Evolutionary conservation across 2,329 filamentous ascomycete genomes (phyloP), one percentile per base, ranked within the genome.

Genomic region (Xylariaceae sp.): DNA sequence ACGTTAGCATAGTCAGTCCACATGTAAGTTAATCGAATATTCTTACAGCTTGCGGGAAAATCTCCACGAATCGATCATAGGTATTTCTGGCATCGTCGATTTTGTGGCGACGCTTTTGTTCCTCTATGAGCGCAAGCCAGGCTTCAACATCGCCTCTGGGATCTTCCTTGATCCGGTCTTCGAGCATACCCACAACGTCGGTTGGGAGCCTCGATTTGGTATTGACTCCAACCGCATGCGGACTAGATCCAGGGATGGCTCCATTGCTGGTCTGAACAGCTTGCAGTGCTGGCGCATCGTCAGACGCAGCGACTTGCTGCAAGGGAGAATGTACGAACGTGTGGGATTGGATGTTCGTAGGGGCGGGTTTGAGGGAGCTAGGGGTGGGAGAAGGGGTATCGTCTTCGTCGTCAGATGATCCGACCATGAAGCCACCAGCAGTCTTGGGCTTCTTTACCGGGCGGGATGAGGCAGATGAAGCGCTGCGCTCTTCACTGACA

Each of bases 31-130:
- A 30, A 4, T 30, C 23, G 23, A 4, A 30, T 4, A 30, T 30
- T 85, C 93, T 83, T 85, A 97, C 94, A 67, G 92, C 88, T 72
- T 91, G 87, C 2, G 94, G 95, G 69, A 97, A 97, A 30, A 93
- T 80, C 64, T 89, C 84, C 66, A 97, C 80, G 73, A 97, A 97
- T 44, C 91, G 85, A 65, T 94, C 88, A 71, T 94, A 99, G 13
- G 88, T 85, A 60, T 81, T 84, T 64, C 93, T 86, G 34, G 89
- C 85, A 69, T 93, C 88, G 62, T 96, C 90, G 63, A 92, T 77
- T 74, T 92, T 90, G 75, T 89, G 89, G 69, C 88, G 89, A 69
- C 84, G 87, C 67, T 88, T 88, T 74, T 96, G 85, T 72, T 97
- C 91, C 66, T 84, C 83, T 72, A 99, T 93, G 71, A 99, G 81